Evolutionary conservation across 2,329 filamentous ascomycete species (phyloP), one percentile per base, ranked within the genome.

Genomic region (Ramularia collo-cygni): DNA sequence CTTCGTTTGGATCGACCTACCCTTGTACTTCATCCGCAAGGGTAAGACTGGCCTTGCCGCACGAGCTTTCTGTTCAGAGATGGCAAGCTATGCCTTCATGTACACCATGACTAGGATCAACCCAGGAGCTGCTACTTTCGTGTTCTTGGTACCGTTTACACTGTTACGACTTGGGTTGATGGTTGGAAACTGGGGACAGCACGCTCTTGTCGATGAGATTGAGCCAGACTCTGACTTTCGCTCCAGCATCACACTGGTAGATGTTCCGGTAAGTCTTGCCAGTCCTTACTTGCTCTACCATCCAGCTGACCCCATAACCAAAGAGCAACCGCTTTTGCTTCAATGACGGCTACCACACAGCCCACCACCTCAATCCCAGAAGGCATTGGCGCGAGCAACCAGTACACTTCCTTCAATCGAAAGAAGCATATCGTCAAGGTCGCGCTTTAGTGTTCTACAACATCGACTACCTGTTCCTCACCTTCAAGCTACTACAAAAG

Each of bases 311-410:
- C 30, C 36, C 7, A 31, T 7, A 21, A 12, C 52, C n/a, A n/a
- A n/a, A 87, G 83, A 85, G 79, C 63, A 89, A 89, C 61, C 81
- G 85, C 26, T 81, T 81, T 62, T 89, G 82, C 65, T 88, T 81
- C 72, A 88, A 89, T 53, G 84, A 88, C 53, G 84, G 84, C 48
- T 88, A 87, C 61, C 83, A 88, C 63, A 88, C 83, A 5, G 85
- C 82, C 13, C 85, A 88, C 57, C 84, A 88, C 54, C 74, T 88
- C 37, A 86, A 88, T 63, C 84, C 83, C 0, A 72, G 76, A 18
- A 77, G 85, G 2, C 85, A 89, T 65, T 90, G 85, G 85, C 79
- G 85, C 42, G 82, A 89, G 14, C 85, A 89, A 52, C 85, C 85
- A 0, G 69, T 78, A 9, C 76, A 83, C 5, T 87, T 90, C 62